Conservation (phyloP, 2,329 filamentous ascomycete genomes). For the Claviceps quebecensis region DNA sequence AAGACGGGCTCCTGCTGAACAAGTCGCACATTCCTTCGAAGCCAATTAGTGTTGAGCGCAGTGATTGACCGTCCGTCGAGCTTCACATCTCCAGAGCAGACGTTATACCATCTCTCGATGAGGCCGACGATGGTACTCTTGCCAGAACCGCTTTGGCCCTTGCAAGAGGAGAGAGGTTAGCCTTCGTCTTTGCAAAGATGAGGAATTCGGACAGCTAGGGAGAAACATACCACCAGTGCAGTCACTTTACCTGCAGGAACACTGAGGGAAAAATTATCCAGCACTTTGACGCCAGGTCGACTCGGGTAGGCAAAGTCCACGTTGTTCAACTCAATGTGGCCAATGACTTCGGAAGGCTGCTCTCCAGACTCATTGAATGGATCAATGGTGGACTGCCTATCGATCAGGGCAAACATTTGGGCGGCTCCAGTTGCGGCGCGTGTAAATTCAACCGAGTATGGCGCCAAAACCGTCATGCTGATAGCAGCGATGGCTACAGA, state of each 20-base stretch:
- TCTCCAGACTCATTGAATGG: slow-evolving; percentile 15
- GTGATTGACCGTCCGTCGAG: slow-evolving; percentile 23
- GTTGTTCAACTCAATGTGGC: slow-evolving; percentile 24
- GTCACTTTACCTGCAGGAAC: slow-evolving; percentile 32
- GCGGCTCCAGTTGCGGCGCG: slow-evolving; percentile 21
- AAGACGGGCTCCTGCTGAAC: slow-evolving; percentile 26
- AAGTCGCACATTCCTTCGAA: neutral
- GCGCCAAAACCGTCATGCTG: slow-evolving; percentile 22
- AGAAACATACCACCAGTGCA: slow-evolving; percentile 20
- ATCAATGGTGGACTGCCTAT: neutral
- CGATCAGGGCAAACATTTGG: neutral
- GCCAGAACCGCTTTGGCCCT: slow-evolving; percentile 30
- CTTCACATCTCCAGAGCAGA: slow-evolving; percentile 27
- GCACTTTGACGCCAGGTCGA: slow-evolving; percentile 25
- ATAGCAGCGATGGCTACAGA: slow-evolving; percentile 25
- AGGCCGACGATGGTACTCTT: slow-evolving; percentile 45
- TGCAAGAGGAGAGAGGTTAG: neutral
- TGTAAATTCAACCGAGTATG: slow-evolving; percentile 24
- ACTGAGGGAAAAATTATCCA: slow-evolving; percentile 26
- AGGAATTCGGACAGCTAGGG: neutral
- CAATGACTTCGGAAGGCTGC: slow-evolving; percentile 12
- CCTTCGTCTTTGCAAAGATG: neutral
- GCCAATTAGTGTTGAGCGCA: neutral
- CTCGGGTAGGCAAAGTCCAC: slow-evolving; percentile 32
- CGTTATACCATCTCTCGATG: slow-evolving; percentile 46